Conservation (phyloP, 2,329 filamentous ascomycete genomes). For the Diatrype stigma region DNA sequence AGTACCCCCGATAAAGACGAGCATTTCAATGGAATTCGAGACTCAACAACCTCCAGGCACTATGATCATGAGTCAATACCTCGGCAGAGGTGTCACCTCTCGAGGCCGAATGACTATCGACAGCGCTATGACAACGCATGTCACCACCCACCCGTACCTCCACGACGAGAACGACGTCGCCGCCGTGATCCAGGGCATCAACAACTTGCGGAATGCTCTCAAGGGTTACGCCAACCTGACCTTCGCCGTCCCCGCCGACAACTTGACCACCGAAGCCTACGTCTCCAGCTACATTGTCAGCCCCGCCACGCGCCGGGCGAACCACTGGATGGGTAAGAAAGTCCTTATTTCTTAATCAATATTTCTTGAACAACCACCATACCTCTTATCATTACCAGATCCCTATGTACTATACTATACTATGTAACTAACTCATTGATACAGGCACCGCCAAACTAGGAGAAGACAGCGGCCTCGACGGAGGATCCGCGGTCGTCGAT, state of each 20-base stretch:
- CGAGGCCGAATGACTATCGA: conserved; percentile 60
- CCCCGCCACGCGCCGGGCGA: conserved; percentile 36
- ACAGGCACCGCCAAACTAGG: conserved; percentile 56
- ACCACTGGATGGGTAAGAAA: conserved; percentile 48
- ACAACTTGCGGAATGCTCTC: conserved; percentile 53
- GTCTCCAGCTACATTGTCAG: conserved; percentile 40
- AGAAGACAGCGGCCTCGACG: conserved; percentile 46
- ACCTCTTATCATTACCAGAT: not conserved
- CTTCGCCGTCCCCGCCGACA: conserved; percentile 49
- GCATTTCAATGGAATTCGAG: not conserved
- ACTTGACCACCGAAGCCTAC: conserved; percentile 51
- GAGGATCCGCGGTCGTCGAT: conserved; percentile 59
- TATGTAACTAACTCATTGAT: conserved; percentile 5
- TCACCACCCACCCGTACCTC: conserved; percentile 57
- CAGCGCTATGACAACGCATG: conserved; percentile 50
- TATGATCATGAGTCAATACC: conserved; percentile 56
- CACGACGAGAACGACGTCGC: conserved; percentile 53
- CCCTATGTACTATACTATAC: not conserved
- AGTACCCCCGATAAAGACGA: conserved; percentile 4
- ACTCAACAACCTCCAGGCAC: conserved; percentile 28
- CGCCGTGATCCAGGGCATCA: conserved; percentile 57
- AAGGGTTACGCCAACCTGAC: conserved; percentile 52
- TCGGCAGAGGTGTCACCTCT: conserved; percentile 59
- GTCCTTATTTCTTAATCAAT: not conserved
- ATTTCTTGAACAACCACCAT: not conserved